Conservation (phyloP, 139 green algal genomes). For the Micractinium sp. region DNA sequence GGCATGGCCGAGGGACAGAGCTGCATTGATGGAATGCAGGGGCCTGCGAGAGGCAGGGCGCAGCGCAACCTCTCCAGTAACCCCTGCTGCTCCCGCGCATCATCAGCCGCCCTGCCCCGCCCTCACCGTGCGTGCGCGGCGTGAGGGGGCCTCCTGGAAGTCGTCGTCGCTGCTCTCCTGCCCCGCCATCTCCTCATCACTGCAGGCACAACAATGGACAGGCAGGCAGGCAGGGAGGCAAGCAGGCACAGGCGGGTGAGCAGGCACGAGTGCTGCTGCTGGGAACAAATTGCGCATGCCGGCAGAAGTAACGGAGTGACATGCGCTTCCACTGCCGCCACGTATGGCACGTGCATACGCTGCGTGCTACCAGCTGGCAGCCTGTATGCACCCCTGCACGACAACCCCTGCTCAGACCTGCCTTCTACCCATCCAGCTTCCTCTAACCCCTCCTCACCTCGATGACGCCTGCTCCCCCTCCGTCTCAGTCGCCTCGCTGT, state of each 20-base stretch:
- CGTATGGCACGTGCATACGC: no score
- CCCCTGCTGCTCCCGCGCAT: neutral
- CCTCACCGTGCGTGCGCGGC: neutral
- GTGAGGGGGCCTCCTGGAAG: neutral
- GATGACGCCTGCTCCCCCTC: neutral
- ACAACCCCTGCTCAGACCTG: neutral
- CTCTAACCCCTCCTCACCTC: neutral
- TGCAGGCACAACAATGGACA: neutral
- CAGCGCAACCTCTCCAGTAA: neutral
- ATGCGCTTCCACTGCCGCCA: no score
- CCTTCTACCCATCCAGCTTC: neutral
- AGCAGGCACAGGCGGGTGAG: no score
- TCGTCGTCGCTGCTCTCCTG: conserved; percentile 7
- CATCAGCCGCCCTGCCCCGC: neutral
- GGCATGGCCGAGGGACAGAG: neutral
- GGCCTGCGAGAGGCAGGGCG: neutral
- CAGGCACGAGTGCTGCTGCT: no score
- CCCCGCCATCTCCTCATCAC: neutral
- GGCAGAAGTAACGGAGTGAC: no score
- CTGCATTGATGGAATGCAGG: neutral
- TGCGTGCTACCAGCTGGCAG: no score
- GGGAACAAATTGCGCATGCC: no score
- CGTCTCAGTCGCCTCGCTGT: conserved; percentile 8
- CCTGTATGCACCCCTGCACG: no score
- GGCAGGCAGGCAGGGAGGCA: neutral